phyloP scores from a whole-genome alignment of 116 monocot genomes.

The Cymodocea nodosa region DNA sequence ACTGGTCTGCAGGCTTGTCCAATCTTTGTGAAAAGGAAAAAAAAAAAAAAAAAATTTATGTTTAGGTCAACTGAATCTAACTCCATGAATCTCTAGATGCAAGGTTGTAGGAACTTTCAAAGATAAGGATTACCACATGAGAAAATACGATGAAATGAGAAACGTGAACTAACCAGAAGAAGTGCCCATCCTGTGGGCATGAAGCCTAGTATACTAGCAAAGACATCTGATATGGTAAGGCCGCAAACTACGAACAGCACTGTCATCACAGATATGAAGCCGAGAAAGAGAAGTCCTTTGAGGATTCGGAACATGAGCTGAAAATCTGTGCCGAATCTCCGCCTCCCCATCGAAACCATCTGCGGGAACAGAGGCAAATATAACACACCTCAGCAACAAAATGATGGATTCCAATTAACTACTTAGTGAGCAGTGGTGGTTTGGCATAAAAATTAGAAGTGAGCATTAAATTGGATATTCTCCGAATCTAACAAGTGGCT shows the following conservation, averaged over 20 bases:
- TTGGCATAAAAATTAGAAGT: too few species aligned
- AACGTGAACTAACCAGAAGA: conserved; percentile 49
- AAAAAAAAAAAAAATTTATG: neutral
- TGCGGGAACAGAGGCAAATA: conserved; percentile 12
- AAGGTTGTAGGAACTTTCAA: neutral
- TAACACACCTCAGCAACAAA: neutral
- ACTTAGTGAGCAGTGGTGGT: too few species aligned
- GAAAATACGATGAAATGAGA: neutral
- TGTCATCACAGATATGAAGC: conserved; percentile 71
- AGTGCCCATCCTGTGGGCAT: conserved; percentile 87
- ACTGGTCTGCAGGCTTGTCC: conserved; percentile 50
- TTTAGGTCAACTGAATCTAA: too few species aligned
- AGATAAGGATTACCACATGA: too few species aligned
- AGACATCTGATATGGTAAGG: conserved; percentile 64
- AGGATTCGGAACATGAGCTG: conserved; percentile 96
- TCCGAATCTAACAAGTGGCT: too few species aligned
- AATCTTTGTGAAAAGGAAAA: conserved; percentile 26
- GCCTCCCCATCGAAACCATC: conserved; percentile 97
- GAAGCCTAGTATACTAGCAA: conserved; percentile 74
- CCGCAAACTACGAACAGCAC: conserved; percentile 73
- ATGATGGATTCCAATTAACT: too few species aligned
- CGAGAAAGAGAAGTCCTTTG: conserved; percentile 80
- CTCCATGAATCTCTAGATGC: too few species aligned
- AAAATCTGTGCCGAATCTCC: conserved; percentile 77
- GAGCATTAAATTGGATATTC: too few species aligned